Evolutionary conservation across 192 early-diverging fungal genomes (phyloP), one percentile per base, ranked within the genome.

Genomic region (Umbelopsis isabellina): DNA sequence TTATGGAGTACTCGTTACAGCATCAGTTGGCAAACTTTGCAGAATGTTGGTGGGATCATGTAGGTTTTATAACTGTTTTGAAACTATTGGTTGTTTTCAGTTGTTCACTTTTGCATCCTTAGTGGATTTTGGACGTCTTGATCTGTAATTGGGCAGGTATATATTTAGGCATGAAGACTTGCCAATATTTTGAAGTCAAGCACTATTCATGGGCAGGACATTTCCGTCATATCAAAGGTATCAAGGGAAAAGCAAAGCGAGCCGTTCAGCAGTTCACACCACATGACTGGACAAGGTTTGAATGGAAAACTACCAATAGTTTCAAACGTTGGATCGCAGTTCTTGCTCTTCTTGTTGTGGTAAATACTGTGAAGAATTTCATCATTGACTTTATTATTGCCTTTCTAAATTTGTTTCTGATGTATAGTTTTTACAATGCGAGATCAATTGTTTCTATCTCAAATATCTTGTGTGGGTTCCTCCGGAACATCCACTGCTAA

Each of bases 31-130:
- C 93, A 64, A 98, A 98, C 80, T 98, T 98, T 84, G 92, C 93
- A 66, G 97, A 98, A 85, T 98, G 97, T 77, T 98, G 95, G 95
- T 98, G 95, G 95, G 95, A 98, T 85, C 95, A 98, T 79, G 91
- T 91, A 85, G 72, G 89, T 77, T 13, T 11, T 49, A 3, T 70
- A 41, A 27, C 22, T 65, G 49, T 21, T 11, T 52, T 50, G 47
- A 20, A 13, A 51, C 16, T 22, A 45, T 47, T 41, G 16, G 15
- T 21, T 18, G 3, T 45, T 27, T 41, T n/a, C 61, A 67, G 48
- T 37, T 6, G 37, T 20, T 33, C 20, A 7, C 4, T 50, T 41
- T 48, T 67, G 44, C n/a, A 49, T 68, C 20, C 3, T 30, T 71
- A 92, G 89, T 98, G 96, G 96, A 90, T 98, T 65, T 75, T 98